Base-by-base conservation (phyloP, 371 early-diverging fungal genomes). In the Mucor irregularis region DNA sequence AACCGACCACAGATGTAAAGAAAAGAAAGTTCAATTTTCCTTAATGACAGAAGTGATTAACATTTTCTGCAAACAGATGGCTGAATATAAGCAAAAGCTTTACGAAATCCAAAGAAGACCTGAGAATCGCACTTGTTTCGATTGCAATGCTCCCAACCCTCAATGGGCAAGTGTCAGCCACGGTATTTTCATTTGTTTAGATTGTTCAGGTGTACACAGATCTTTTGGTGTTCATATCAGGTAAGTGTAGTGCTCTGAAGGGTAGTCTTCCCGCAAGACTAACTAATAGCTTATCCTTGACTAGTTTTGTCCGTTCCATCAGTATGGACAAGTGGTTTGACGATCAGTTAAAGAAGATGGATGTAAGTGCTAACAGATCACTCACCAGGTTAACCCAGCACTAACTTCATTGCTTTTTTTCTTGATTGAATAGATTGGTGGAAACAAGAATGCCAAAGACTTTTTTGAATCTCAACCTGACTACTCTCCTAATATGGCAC, bases 281-380 rank as follows among this genome's bases (percentile, higher is more conserved):
- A n/a, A n/a, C n/a, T n/a, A n/a, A n/a, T n/a, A n/a, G n/a, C n/a
- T n/a, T n/a, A n/a, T n/a, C n/a, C n/a, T n/a, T n/a, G n/a, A n/a
- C 19, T 65, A 90, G 90, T 73, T 96, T 97, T 84, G 98, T 99
- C 38, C 91, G 98, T 17, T 98, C 98, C 16, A 90, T 98, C 49
- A 90, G 91, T 17, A 99, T 99, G 97, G 99, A 99, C 74, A 90
- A 90, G 64, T 99, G 99, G 99, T 85, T 84, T 35, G 86, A 91
- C n/a, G 93, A 94, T 71, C 97, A 98, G 67, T 73, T 93, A 44
- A 87, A 89, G 64, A 88, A 91, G 57, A 97, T 99, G 97, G 84
- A 94, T 61, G 85, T 82, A 68, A 64, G 56, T 46, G n/a, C n/a
- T n/a, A n/a, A n/a, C n/a, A n/a, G n/a, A n/a, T n/a, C n/a, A n/a